Conservation (phyloP, 1,284 basidiomycete species). For the Laetiporus sulphureus region DNA sequence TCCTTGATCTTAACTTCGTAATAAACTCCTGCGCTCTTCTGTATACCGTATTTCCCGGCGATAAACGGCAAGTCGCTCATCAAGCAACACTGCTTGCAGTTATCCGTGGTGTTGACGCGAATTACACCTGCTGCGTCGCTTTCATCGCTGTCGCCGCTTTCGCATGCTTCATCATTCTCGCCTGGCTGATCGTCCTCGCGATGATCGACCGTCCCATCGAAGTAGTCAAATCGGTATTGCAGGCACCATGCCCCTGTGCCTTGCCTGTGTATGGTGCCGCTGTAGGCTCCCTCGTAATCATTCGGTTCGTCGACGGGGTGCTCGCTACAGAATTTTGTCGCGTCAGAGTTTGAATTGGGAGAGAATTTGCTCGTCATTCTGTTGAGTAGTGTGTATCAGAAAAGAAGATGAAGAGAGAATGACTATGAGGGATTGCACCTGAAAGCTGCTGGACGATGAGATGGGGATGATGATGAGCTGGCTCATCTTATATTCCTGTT, state of each 20-base stretch:
- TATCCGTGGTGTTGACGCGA: slow-evolving; percentile 31
- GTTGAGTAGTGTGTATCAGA: too few species aligned
- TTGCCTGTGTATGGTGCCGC: slow-evolving; percentile 41
- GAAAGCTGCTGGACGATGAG: too few species aligned
- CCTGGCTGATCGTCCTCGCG: slow-evolving; percentile 26
- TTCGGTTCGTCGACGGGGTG: slow-evolving; percentile 34
- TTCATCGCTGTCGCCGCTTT: too few species aligned
- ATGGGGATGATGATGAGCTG: too few species aligned
- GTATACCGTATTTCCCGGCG: slow-evolving; percentile 50
- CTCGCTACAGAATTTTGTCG: slow-evolving; percentile 39
- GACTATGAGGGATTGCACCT: too few species aligned
- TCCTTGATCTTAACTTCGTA: slow-evolving; percentile 50
- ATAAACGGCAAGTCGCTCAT: slow-evolving; percentile 57
- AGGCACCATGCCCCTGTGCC: slow-evolving; percentile 38
- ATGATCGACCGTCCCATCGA: slow-evolving; percentile 33
- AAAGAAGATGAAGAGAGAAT: too few species aligned
- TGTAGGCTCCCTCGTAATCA: slow-evolving; percentile 45
- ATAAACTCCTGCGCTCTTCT: slow-evolving; percentile 50
- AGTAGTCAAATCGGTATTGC: slow-evolving; percentile 39
- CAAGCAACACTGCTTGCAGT: slow-evolving; percentile 46
- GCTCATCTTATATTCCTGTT: too few species aligned
- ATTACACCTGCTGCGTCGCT: too few species aligned
- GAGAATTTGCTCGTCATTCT: too few species aligned
- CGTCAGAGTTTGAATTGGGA: too few species aligned
- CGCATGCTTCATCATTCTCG: slow-evolving; percentile 28